phyloP scores from a whole-genome alignment of 805 yeast species.

The Pichia pseudocactophila region DNA sequence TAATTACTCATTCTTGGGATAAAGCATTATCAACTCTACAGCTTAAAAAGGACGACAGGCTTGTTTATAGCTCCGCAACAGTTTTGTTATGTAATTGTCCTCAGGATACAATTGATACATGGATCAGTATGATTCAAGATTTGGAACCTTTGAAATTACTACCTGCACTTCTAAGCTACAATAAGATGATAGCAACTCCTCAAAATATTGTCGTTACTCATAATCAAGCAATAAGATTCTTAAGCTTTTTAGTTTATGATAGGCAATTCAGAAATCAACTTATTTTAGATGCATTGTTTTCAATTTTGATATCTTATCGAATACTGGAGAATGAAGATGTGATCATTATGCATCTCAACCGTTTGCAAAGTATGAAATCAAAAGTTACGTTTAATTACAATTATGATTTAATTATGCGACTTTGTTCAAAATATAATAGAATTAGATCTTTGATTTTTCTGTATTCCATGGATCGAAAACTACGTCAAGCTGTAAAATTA shows the following conservation, averaged over 20 bases:
- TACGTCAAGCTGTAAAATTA: slow-evolving; percentile 71
- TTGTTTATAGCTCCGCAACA: slow-evolving; percentile 61
- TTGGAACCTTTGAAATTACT: slow-evolving; percentile 57
- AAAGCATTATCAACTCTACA: slow-evolving; percentile 55
- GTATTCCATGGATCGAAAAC: slow-evolving; percentile 57
- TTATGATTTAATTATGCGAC: slow-evolving; percentile 62
- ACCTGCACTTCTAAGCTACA: slow-evolving; percentile 69
- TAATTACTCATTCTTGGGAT: slow-evolving; percentile 63
- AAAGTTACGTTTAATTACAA: slow-evolving; percentile 38
- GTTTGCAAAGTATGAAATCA: slow-evolving; percentile 14
- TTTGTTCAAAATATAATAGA: slow-evolving; percentile 54
- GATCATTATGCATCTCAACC: slow-evolving; percentile 42
- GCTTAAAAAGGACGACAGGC: slow-evolving; percentile 35
- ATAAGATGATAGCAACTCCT: slow-evolving; percentile 33
- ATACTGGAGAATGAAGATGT: slow-evolving; percentile 35
- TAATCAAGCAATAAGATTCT: slow-evolving; percentile 60
- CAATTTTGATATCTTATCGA: slow-evolving; percentile 50
- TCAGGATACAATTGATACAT: slow-evolving; percentile 58
- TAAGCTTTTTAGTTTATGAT: slow-evolving; percentile 45
- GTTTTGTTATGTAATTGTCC: slow-evolving; percentile 64
- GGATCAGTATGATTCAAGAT: slow-evolving; percentile 51
- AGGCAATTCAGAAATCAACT: slow-evolving; percentile 34
- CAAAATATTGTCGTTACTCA: slow-evolving; percentile 32
- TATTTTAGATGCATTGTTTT: slow-evolving; percentile 62
- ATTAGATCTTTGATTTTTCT: slow-evolving; percentile 62